Percentiles rank a stretch among this genome's conserved stretches.
Conservation (phyloP, 2,329 filamentous ascomycete species). For the Neonectria hederae region DNA sequence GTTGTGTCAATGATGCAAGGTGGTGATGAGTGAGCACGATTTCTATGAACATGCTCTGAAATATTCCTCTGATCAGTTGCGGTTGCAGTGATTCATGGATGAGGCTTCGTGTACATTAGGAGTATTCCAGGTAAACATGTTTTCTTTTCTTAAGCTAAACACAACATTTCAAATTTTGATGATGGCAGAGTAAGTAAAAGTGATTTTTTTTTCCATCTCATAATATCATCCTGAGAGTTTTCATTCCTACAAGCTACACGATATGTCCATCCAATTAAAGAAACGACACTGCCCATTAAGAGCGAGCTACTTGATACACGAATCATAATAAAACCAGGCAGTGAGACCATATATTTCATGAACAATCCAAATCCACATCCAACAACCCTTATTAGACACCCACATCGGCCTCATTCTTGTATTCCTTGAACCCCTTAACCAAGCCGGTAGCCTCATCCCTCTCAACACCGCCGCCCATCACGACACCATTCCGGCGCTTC, state of each 20-base stretch:
- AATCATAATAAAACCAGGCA: too few relatives aligned
- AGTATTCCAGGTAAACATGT: not conserved
- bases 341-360: not conserved
- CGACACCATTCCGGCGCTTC: constrained; percentile 51
- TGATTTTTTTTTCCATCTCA: too few relatives aligned
- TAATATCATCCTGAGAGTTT: not conserved
- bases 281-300: not conserved
- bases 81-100: not conserved
- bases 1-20: too few relatives aligned
- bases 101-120: not conserved
- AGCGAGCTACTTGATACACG: not conserved
- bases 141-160: not conserved
- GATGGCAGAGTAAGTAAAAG: not conserved
- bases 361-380: not conserved
- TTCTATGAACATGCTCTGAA: too few relatives aligned
- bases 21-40: too few relatives aligned
- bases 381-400: not conserved
- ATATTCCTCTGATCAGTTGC: too few relatives aligned
- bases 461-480: constrained; percentile 54
- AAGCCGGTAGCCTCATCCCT: constrained; percentile 52
- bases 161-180: not conserved
- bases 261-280: not conserved
- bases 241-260: not conserved
- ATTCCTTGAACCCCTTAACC: constrained; percentile 43
- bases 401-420: not conserved